A percentile compares a stretch with the other conserved stretches of the same genome.
phyloP scores from a whole-genome alignment of 1,284 basidiomycete species.

The Bjerkandera adusta region DNA sequence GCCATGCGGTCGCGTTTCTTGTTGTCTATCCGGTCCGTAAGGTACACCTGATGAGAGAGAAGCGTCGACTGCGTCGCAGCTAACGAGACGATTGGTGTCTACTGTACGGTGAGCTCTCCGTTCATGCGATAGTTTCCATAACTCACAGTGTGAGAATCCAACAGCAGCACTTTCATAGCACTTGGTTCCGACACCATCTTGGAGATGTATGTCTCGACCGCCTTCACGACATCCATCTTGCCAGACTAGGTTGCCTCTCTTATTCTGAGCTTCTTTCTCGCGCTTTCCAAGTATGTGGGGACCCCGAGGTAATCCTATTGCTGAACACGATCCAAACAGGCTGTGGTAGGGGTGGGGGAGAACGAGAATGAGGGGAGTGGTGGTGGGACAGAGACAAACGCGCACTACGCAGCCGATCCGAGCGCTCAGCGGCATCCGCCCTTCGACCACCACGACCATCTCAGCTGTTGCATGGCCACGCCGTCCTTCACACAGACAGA shows the following conservation, averaged over 20 bases:
- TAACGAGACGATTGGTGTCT: conserved; percentile 98
- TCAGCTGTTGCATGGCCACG: not conserved
- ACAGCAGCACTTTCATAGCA: conserved; percentile 96
- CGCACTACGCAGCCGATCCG: not conserved
- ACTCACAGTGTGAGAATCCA: conserved; percentile 93
- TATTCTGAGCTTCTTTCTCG: not conserved
- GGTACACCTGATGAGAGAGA: conserved; percentile 95
- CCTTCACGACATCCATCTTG: conserved; percentile 92
- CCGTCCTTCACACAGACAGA: conserved; percentile 31
- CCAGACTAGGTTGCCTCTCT: not conserved
- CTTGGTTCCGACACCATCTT: conserved; percentile 86
- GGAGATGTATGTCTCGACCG: conserved; percentile 90
- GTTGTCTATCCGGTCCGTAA: conserved; percentile 97
- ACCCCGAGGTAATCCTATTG: too few relatives aligned
- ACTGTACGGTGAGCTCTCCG: conserved; percentile 1
- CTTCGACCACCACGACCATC: not conserved
- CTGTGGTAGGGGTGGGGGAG: not conserved
- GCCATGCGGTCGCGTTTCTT: conserved; percentile 84
- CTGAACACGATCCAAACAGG: too few relatives aligned
- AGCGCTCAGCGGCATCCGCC: conserved; percentile 1
- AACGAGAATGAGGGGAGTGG: not conserved
- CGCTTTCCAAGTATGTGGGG: not conserved
- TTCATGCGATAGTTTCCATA: not conserved
- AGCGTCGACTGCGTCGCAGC: conserved; percentile 94
- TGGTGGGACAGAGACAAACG: not conserved